Evolutionary conservation across 192 early-diverging fungal species (phyloP).

Genomic region (Podochytrium sp.): DNA sequence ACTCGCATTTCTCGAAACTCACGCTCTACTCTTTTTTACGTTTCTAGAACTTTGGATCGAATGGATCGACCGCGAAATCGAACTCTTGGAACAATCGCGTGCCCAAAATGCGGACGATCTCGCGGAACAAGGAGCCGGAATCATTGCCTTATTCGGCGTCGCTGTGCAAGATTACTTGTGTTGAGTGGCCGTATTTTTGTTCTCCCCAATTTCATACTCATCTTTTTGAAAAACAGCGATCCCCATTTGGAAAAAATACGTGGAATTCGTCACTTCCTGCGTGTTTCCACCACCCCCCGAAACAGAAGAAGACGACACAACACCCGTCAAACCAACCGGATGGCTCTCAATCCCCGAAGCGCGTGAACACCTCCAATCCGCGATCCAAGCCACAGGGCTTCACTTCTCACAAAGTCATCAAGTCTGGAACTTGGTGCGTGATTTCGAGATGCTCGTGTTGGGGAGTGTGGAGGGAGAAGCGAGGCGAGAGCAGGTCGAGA

Average conservation of each 20-base stretch:
- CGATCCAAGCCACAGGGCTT: conserved; percentile 49
- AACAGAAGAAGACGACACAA: conserved; percentile 34
- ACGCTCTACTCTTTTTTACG: neutral
- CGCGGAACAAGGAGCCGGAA: conserved; percentile 38
- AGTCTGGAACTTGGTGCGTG: conserved; percentile 61
- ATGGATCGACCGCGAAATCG: conserved; percentile 71
- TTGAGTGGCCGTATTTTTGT: conserved; percentile 44
- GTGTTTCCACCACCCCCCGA: conserved; percentile 22
- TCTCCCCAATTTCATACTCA: neutral
- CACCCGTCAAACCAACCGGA: neutral
- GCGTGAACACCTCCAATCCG: conserved; percentile 47
- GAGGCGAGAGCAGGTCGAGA: conserved; percentile 25
- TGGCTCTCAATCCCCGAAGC: conserved; percentile 50
- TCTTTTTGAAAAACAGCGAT: conserved; percentile 53
- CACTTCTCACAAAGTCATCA: conserved; percentile 66
- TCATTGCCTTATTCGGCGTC: conserved; percentile 56
- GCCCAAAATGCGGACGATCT: conserved; percentile 47
- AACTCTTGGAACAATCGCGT: neutral
- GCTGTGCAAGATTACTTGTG: conserved; percentile 74
- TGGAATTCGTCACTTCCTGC: conserved; percentile 54
- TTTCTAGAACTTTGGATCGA: conserved; percentile 69
- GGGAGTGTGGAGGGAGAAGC: conserved; percentile 10
- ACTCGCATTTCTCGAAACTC: neutral
- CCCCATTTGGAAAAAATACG: conserved; percentile 66
- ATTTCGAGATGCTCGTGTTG: conserved; percentile 63